These are phyloP conservation scores for Sugiyamaella novakii DNA, from an alignment of 1,139 yeast species.

Conservation along the genomic window DNA sequence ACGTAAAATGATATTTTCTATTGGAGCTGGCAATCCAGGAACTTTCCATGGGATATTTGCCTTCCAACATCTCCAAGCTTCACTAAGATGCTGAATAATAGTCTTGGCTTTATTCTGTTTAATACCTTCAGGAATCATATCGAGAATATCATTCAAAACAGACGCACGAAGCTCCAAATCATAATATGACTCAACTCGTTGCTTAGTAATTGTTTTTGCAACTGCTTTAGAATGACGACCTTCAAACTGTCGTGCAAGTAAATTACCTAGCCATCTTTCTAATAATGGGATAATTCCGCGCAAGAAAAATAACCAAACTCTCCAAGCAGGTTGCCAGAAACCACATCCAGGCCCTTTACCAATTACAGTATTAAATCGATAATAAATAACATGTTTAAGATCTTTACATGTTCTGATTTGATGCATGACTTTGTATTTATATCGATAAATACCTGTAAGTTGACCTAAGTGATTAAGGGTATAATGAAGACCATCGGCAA, in stretches of 20 bases:
- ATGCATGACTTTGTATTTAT: constrained; percentile 97
- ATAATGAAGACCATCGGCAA: constrained; percentile 93
- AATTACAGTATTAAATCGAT: constrained; percentile 73
- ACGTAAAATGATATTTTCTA: constrained; percentile 80
- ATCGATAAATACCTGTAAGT: constrained; percentile 92
- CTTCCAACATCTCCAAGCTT: constrained; percentile 99
- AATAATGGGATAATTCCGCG: constrained; percentile 91
- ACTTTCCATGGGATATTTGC: constrained; percentile 98
- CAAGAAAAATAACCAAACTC: constrained; percentile 91
- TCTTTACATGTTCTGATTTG: constrained; percentile 96
- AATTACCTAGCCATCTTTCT: constrained; percentile 93
- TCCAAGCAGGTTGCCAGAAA: constrained; percentile 99
- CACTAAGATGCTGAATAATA: constrained; percentile 89
- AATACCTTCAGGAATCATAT: constrained; percentile 95
- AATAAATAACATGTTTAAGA: constrained; percentile 85
- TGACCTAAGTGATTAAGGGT: constrained; percentile 92
- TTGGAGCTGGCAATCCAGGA: constrained; percentile 92
- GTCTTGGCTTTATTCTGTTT: constrained; percentile 86
- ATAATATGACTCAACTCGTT: constrained; percentile 90
- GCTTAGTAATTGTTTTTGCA: constrained; percentile 93
- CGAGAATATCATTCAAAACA: constrained; percentile 92
- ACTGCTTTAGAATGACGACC: constrained; percentile 92
- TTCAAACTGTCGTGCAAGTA: constrained; percentile 90
- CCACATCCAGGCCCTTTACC: constrained; percentile 99
- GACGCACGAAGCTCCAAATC: constrained; percentile 92